Evolutionary conservation across 2,329 filamentous ascomycete genomes (phyloP).

Genomic region (Chaetomiaceae sp.): DNA sequence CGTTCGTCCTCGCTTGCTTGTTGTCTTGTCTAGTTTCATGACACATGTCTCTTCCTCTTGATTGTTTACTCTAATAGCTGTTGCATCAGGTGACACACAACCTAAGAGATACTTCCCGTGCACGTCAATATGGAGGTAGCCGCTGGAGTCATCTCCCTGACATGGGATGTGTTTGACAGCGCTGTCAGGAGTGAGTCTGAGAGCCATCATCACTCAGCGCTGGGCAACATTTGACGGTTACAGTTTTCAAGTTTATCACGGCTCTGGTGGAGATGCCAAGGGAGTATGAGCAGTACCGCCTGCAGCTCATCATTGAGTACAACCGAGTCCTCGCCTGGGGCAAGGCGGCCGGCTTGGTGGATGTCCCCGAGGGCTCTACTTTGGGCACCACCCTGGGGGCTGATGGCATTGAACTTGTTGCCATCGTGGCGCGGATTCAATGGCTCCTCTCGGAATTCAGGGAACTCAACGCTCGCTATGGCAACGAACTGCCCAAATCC

Average conservation of each 20-base stretch:
- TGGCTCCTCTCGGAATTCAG: slow-evolving; percentile 27
- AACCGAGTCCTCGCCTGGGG: slow-evolving; percentile 28
- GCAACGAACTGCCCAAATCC: slow-evolving; percentile 21
- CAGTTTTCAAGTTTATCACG: slow-evolving; percentile 27
- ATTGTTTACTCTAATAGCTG: not conserved
- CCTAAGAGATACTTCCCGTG: not conserved
- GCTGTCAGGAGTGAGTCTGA: slow-evolving; percentile 22
- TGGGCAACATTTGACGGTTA: not conserved
- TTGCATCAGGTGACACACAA: no score
- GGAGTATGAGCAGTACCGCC: slow-evolving; percentile 25
- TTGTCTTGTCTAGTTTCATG: no score
- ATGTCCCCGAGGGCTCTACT: slow-evolving; percentile 22
- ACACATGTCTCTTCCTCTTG: not conserved
- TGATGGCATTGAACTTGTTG: slow-evolving; percentile 24
- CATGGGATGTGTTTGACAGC: slow-evolving; percentile 27
- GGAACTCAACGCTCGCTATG: slow-evolving; percentile 26
- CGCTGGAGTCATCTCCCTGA: slow-evolving; percentile 23
- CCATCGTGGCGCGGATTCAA: slow-evolving; percentile 25
- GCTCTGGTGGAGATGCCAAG: slow-evolving; percentile 28
- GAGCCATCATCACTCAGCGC: not conserved
- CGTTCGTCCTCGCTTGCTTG: no score
- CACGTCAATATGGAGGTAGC: slow-evolving; percentile 19
- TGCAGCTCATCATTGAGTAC: slow-evolving; percentile 30
- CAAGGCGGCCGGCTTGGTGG: slow-evolving; percentile 26
- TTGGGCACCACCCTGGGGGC: slow-evolving; percentile 23